Evolutionary conservation across 352 stramenopile species (phyloP).

Genomic region (Phytophthora macrochlamydospora): DNA sequence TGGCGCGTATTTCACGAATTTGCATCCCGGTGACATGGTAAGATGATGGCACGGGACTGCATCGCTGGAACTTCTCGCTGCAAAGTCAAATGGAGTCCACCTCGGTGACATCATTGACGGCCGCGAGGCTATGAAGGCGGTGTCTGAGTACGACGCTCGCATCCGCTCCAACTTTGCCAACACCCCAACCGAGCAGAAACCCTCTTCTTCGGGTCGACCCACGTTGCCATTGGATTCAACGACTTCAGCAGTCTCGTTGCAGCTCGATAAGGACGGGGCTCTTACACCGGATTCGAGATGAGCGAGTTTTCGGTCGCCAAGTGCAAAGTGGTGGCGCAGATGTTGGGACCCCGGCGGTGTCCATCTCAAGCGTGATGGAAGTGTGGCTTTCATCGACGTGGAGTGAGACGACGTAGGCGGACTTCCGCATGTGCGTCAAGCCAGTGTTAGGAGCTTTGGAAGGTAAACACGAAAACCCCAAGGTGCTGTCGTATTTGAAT

Average conservation of each 20-base stretch:
- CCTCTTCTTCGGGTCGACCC: constrained; percentile 16
- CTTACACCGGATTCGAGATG: constrained; percentile 14
- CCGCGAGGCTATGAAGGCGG: neutral
- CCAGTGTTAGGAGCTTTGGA: neutral
- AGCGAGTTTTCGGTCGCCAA: constrained; percentile 20
- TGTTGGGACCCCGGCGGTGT: constrained; percentile 4
- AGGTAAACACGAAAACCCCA: constrained; percentile 1
- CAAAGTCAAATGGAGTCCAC: neutral
- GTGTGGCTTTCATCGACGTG: constrained; percentile 18
- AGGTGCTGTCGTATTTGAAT: constrained; percentile 8
- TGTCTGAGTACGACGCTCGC: constrained; percentile 10
- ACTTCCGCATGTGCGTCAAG: constrained; percentile 10
- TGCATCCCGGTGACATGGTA: constrained; percentile 3
- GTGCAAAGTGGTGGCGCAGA: constrained; percentile 11
- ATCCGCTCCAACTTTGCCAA: constrained; percentile 25
- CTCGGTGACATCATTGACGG: constrained; percentile 19
- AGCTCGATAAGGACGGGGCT: neutral
- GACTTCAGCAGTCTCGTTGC: constrained; percentile 12
- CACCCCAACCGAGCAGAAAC: constrained; percentile 8
- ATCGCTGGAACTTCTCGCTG: neutral
- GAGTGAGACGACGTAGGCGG: constrained; percentile 9
- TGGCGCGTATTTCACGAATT: neutral
- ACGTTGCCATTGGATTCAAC: constrained; percentile 14
- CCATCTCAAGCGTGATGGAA: neutral
- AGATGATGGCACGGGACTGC: constrained; percentile 12